Evolutionary conservation across 1,284 basidiomycete genomes (phyloP).

Genomic region (Moesziomyces sp.): DNA sequence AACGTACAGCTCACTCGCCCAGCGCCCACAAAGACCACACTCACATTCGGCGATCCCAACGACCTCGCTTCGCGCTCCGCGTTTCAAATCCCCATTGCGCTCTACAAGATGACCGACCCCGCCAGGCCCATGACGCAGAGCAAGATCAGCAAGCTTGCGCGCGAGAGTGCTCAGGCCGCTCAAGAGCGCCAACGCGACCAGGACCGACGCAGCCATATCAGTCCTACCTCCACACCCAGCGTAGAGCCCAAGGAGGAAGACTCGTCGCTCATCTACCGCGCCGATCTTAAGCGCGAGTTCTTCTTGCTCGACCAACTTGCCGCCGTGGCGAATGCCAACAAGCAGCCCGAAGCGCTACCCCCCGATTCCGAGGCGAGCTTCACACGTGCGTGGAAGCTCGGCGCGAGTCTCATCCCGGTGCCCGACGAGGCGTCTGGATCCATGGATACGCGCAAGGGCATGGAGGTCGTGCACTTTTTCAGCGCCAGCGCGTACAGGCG

Average conservation of each 20-base stretch:
- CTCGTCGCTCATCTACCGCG: conserved; percentile 24
- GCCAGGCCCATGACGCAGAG: conserved; percentile 78
- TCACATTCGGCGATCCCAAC: conserved; percentile 57
- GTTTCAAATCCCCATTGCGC: conserved; percentile 79
- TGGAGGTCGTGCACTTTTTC: conserved; percentile 89
- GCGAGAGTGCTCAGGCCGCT: conserved; percentile 33
- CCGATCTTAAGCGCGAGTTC: conserved; percentile 38
- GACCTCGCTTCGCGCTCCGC: conserved; percentile 73
- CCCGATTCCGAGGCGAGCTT: conserved; percentile 78
- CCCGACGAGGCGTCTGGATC: conserved; percentile 78
- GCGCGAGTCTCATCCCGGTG: conserved; percentile 82
- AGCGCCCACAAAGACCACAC: conserved; percentile 33
- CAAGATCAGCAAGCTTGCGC: conserved; percentile 54
- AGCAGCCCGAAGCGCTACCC: conserved; percentile 70
- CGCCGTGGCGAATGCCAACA: conserved; percentile 58
- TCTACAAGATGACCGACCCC: conserved; percentile 83
- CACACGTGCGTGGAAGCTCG: conserved; percentile 88
- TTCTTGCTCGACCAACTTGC: conserved; percentile 50
- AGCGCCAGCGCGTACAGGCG: conserved; percentile 67
- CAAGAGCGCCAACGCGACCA: conserved; percentile 20
- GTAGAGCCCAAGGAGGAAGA: conserved; percentile 8
- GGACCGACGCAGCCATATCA: conserved; percentile 23
- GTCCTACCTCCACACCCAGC: conserved; percentile 29
- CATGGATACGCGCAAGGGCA: conserved; percentile 79
- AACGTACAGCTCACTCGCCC: conserved; percentile 50